Percentiles rank a stretch among this genome's conserved stretches.
Conservation (phyloP, 495 filamentous ascomycete genomes). For the Tricharina praecox region DNA sequence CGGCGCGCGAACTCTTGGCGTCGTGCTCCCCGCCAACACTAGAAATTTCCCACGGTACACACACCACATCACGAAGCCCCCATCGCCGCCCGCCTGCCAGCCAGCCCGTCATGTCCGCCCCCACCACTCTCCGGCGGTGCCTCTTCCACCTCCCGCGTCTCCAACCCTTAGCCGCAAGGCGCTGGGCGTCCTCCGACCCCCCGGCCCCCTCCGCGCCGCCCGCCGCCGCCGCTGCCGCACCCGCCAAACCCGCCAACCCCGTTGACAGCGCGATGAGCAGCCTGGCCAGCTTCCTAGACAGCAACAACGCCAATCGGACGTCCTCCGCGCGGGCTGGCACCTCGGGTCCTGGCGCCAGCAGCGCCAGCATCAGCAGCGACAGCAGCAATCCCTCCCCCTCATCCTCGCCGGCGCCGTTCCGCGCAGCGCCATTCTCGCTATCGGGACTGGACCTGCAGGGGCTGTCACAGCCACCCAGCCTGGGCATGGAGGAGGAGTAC, state of each 20-base stretch:
- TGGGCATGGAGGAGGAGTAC: conserved; percentile 34
- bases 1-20: neutral
- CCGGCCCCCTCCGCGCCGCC: neutral
- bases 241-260: neutral
- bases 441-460: neutral
- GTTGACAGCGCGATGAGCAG: neutral
- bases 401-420: too few relatives aligned
- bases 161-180: neutral
- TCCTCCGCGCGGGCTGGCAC: neutral
- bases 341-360: neutral
- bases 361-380: neutral
- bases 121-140: conserved; percentile 3
- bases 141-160: neutral
- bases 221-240: neutral
- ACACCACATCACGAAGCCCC: neutral
- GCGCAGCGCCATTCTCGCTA: neutral
- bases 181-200: conserved; percentile 1
- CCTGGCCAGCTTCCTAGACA: neutral
- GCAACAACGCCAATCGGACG: neutral
- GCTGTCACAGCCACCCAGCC: conserved; percentile 7
- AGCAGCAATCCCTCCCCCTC: too few relatives aligned
- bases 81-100: neutral
- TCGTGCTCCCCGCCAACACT: neutral
- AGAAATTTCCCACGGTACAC: neutral
- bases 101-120: conserved; percentile 3